Conservation (phyloP, 2,329 filamentous ascomycete species). For the Neocatenulostroma microsporum region DNA sequence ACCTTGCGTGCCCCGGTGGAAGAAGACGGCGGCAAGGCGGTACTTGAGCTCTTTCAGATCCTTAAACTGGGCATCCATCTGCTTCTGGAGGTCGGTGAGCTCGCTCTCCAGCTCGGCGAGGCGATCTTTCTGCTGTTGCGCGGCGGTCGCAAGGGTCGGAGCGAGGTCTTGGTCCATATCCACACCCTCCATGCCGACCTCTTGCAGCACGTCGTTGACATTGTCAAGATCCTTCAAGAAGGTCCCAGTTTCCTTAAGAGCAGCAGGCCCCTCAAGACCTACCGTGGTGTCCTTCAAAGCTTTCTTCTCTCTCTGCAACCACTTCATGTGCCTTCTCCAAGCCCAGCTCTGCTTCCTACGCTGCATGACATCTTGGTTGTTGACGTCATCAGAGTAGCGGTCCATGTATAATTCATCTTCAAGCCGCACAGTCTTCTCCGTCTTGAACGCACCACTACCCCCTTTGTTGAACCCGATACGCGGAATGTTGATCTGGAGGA, state of each 20-base stretch:
- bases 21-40: slow-evolving; percentile 82
- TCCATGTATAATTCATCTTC: slow-evolving; percentile 78
- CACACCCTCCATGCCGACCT: slow-evolving; percentile 32
- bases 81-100: slow-evolving; percentile 42
- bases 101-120: slow-evolving; percentile 32
- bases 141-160: slow-evolving; percentile 38
- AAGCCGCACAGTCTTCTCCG: slow-evolving; percentile 69
- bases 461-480: slow-evolving; percentile 65
- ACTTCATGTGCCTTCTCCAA: slow-evolving; percentile 54
- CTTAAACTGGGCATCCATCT: slow-evolving; percentile 55
- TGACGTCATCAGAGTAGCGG: slow-evolving; percentile 66
- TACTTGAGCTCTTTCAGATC: slow-evolving; percentile 63
- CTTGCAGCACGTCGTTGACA: slow-evolving; percentile 31
- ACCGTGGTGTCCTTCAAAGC: slow-evolving; percentile 16
- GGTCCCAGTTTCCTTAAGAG: slow-evolving; percentile 28
- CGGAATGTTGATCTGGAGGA: slow-evolving; percentile 88
- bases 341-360: slow-evolving; percentile 66
- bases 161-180: slow-evolving; percentile 37
- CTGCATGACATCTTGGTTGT: slow-evolving; percentile 53
- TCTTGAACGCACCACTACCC: slow-evolving; percentile 55
- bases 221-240: slow-evolving; percentile 39
- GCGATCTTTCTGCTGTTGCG: slow-evolving; percentile 39
- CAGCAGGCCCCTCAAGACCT: slow-evolving; percentile 21
- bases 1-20: slow-evolving; percentile 61
- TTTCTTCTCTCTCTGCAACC: slow-evolving; percentile 24